Evolutionary conservation across 495 filamentous ascomycete genomes (phyloP).

Genomic region (Aspergillus egyptiacus): DNA sequence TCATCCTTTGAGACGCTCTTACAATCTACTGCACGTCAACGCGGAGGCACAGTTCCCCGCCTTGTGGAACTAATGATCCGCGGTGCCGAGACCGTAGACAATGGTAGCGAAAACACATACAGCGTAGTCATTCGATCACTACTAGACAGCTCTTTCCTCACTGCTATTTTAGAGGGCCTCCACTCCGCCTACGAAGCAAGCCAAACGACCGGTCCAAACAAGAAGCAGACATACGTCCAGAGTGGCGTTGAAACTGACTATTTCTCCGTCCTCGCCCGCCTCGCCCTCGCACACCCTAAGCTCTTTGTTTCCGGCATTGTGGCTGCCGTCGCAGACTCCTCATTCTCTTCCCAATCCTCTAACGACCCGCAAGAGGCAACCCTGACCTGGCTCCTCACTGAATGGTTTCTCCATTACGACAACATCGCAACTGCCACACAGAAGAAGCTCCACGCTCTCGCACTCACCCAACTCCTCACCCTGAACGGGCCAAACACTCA

Average conservation of each 20-base stretch:
- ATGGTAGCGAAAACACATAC: constrained; percentile 57
- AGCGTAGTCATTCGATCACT: constrained; percentile 61
- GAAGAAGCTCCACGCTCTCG: constrained; percentile 78
- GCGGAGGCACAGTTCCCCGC: constrained; percentile 58
- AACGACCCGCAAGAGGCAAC: constrained; percentile 43
- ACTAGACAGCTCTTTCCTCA: constrained; percentile 59
- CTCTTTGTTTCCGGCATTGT: constrained; percentile 55
- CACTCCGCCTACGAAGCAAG: constrained; percentile 64
- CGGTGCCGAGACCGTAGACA: constrained; percentile 62
- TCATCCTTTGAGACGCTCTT: constrained; percentile 51
- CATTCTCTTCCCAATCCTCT: constrained; percentile 8
- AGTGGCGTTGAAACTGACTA: constrained; percentile 74
- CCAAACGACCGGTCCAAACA: constrained; percentile 71
- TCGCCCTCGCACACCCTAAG: constrained; percentile 62
- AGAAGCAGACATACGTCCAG: constrained; percentile 54
- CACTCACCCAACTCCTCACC: constrained; percentile 72
- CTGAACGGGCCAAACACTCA: constrained; percentile 47
- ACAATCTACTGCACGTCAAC: constrained; percentile 52
- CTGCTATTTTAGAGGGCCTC: constrained; percentile 62
- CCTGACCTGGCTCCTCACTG: constrained; percentile 65
- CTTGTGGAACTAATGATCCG: constrained; percentile 68
- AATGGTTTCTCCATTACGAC: constrained; percentile 88
- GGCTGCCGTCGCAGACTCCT: constrained; percentile 18
- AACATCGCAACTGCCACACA: constrained; percentile 66
- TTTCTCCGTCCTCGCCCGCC: constrained; percentile 72